Evolutionary conservation across 2,329 filamentous ascomycete species (phyloP).

Genomic region (Penicillium sp.): DNA sequence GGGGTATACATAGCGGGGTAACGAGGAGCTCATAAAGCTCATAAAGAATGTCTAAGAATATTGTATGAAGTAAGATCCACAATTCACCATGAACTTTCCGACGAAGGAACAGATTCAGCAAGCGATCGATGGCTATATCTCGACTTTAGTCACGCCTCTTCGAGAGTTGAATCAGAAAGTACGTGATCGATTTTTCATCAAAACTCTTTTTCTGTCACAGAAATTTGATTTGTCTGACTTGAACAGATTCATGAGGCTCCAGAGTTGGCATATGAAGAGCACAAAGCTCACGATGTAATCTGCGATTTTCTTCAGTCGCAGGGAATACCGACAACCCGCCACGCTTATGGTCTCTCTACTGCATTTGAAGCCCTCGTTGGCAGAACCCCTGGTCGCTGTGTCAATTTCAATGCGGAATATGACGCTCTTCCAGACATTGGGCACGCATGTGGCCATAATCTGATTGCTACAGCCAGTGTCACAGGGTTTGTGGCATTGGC

Average conservation of each 20-base stretch:
- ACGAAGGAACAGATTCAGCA: not conserved
- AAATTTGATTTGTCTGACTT: not conserved
- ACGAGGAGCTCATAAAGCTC: too few relatives aligned
- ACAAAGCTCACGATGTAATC: constrained; percentile 49
- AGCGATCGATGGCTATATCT: not conserved
- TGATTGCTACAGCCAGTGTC: constrained; percentile 25
- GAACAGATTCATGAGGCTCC: constrained; percentile 42
- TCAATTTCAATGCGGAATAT: constrained; percentile 36
- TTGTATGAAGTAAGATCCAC: not conserved
- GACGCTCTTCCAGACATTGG: constrained; percentile 34
- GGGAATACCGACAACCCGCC: constrained; percentile 44
- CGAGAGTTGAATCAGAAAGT: not conserved
- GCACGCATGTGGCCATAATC: constrained; percentile 34
- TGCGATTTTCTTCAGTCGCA: constrained; percentile 39
- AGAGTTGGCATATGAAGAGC: constrained; percentile 50
- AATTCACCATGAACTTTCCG: not conserved
- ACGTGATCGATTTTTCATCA: not conserved
- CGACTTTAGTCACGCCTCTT: not conserved
- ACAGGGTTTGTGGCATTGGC: constrained; percentile 43
- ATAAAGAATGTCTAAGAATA: too few relatives aligned
- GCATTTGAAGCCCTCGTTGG: constrained; percentile 48
- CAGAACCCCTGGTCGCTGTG: constrained; percentile 21
- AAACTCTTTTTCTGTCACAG: not conserved
- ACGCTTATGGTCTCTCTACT: constrained; percentile 50
- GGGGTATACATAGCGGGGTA: not conserved